These are phyloP conservation scores for Pilaira anomala DNA, from an alignment of 192 early-diverging fungal genomes.

Conservation along the genomic window DNA sequence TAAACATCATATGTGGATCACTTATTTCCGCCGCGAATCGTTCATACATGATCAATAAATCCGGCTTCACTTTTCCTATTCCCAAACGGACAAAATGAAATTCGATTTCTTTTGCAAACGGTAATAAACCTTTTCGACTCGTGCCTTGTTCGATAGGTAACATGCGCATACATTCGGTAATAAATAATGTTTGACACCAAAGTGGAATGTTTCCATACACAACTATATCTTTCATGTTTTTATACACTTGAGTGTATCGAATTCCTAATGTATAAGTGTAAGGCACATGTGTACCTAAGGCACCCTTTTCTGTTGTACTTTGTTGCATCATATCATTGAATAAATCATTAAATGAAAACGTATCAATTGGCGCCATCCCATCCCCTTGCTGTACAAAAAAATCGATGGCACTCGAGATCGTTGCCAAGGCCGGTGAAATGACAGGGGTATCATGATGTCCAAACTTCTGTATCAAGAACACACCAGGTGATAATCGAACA, in stretches of 20 bases:
- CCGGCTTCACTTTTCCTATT: not conserved
- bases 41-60: not conserved
- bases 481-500: not conserved
- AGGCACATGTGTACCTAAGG: not conserved
- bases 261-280: slow-evolving; percentile 1
- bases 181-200: slow-evolving; percentile 12
- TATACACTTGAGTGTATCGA: not conserved
- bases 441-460: no score
- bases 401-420: not conserved
- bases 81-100: not conserved
- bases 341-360: not conserved
- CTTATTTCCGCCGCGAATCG: slow-evolving; percentile 4
- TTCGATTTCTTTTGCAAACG: slow-evolving; percentile 6
- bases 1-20: slow-evolving; percentile 4
- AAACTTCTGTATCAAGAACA: not conserved
- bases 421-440: no score
- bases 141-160: not conserved
- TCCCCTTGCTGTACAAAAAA: not conserved
- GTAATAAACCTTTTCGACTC: not conserved
- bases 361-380: not conserved
- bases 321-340: slow-evolving; percentile 13
- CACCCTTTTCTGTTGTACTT: not conserved
- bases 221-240: not conserved
- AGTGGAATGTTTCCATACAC: slow-evolving; percentile 6
- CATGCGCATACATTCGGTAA: not conserved